Base-by-base conservation (phyloP, 1,284 basidiomycete species). In the Ustilago cynodontis region DNA sequence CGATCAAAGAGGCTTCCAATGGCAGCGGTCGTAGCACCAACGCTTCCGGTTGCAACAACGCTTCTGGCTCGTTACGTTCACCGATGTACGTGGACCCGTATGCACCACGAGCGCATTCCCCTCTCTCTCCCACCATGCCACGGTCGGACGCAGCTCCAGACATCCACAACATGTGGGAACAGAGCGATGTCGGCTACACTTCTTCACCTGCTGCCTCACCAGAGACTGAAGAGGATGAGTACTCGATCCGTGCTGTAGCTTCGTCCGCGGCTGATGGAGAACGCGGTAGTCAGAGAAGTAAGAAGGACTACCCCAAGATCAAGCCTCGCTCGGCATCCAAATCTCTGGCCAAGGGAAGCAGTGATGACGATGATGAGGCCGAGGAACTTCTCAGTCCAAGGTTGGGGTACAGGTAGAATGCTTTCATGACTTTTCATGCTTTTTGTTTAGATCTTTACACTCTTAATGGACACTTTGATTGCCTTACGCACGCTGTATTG, bases 311-410 rank as follows among this genome's bases (percentile, higher is more conserved):
- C 31, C 73, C 73, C 26, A 71, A 71, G 61, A 71, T 61, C 58
- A 68, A 67, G 53, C 68, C 68, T n/a, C 43, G 65, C 2, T 31
- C 33, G 7, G 74, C 62, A 8, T 69, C 65, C 11, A 68, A 64
- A 22, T 22, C 56, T 31, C 22, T 31, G 2, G 24, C 28, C 14
- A 59, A 68, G 28, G 59, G 43, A 1, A 65, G 56, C 45, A 66
- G 64, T 24, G 74, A 77, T 31, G 70, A 72, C n/a, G 70, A 72
- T 0, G 65, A 77, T 22, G 69, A 72, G 52, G 68, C 60, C 2
- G 73, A 76, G 18, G 73, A 76, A 31, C 29, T 77, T 49, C 65
- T 77, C 39, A 77, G 74, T 45, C 74, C 74, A 9, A 60, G 74
- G 18, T 26, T 77, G 29, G 63, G 57, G 6, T 77, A 71, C 20